phyloP scores from a whole-genome alignment of 78 protist species.

The Dictyostelium intermedium region DNA sequence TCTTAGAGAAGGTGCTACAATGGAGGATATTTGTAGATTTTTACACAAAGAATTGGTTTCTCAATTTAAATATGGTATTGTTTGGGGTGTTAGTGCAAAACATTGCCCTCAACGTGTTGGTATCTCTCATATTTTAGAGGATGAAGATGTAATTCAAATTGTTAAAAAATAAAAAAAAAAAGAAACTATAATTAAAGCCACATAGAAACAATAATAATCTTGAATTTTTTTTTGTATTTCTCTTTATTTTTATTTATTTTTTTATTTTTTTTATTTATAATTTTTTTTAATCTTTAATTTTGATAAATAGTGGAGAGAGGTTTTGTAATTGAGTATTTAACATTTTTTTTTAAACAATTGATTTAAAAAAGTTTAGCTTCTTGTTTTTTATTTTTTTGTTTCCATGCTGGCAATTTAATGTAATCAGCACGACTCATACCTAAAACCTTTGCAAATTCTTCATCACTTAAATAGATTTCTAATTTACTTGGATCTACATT shows the following conservation, averaged over 20 bases:
- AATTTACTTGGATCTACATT: slow-evolving; percentile 24
- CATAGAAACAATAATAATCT: neutral
- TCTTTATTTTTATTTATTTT: neutral
- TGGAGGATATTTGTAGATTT: slow-evolving; percentile 76
- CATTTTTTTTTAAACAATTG: neutral
- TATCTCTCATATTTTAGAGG: slow-evolving; percentile 94
- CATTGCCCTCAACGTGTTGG: slow-evolving; percentile 97
- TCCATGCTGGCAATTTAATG: slow-evolving; percentile 56
- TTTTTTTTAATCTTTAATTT: neutral
- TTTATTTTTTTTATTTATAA: neutral
- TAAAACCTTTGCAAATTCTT: slow-evolving; percentile 3
- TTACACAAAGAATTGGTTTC: slow-evolving; percentile 73
- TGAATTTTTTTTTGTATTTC: no score
- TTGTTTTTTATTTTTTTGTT: slow-evolving; percentile 41
- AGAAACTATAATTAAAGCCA: neutral
- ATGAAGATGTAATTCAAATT: slow-evolving; percentile 99
- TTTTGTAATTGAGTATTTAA: neutral
- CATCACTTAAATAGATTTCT: slow-evolving; percentile 33
- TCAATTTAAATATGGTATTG: slow-evolving; percentile 77
- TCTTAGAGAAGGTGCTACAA: slow-evolving; percentile 71
- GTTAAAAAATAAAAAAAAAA: slow-evolving; percentile 88
- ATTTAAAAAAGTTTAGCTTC: slow-evolving; percentile 22
- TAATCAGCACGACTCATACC: slow-evolving; percentile 3
- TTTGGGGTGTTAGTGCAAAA: slow-evolving; percentile 95
- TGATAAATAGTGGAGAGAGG: neutral